Conservation (phyloP, 306 rosid species). For the Echinosophora koreensis region DNA sequence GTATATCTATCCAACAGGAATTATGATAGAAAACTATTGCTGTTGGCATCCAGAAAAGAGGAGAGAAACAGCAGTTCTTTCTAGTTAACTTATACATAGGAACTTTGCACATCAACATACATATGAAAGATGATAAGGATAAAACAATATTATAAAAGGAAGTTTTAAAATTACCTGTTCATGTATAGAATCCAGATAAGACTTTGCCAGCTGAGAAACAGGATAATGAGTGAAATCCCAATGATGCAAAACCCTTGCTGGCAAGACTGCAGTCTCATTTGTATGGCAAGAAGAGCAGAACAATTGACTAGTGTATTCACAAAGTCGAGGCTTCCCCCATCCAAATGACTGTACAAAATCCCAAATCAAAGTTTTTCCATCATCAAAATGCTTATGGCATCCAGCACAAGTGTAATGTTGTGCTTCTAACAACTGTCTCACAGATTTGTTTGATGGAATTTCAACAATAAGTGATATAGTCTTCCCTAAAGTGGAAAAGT, state of each 20-base stretch:
- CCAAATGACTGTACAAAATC: slow-evolving; percentile 92
- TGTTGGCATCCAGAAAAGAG: slow-evolving; percentile 31
- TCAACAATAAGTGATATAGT: slow-evolving; percentile 92
- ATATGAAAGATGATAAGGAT: slow-evolving; percentile 18
- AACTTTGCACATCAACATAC: slow-evolving; percentile 28
- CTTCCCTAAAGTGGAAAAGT: slow-evolving; percentile 74
- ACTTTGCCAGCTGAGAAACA: slow-evolving; percentile 95
- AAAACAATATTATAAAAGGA: slow-evolving; percentile 27
- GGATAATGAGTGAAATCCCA: slow-evolving; percentile 88
- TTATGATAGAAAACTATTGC: slow-evolving; percentile 13
- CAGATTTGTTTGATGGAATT: slow-evolving; percentile 77
- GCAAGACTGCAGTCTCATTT: slow-evolving; percentile 91
- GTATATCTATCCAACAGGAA: slow-evolving; percentile 13
- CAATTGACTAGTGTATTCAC: slow-evolving; percentile 92
- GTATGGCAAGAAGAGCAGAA: slow-evolving; percentile 95
- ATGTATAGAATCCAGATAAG: slow-evolving; percentile 91
- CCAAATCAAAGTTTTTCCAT: slow-evolving; percentile 72
- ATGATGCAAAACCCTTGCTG: slow-evolving; percentile 92
- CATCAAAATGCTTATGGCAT: slow-evolving; percentile 90
- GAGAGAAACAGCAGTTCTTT: slow-evolving; percentile 21
- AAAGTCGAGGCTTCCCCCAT: slow-evolving; percentile 96
- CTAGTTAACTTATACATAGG: slow-evolving; percentile 31
- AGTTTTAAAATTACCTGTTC: slow-evolving; percentile 74
- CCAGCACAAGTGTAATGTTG: slow-evolving; percentile 94
- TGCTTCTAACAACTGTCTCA: slow-evolving; percentile 85